Evolutionary conservation across 495 filamentous ascomycete genomes (phyloP), one percentile per base, ranked within the genome.

Genomic region (Hypoxylon fragiforme): DNA sequence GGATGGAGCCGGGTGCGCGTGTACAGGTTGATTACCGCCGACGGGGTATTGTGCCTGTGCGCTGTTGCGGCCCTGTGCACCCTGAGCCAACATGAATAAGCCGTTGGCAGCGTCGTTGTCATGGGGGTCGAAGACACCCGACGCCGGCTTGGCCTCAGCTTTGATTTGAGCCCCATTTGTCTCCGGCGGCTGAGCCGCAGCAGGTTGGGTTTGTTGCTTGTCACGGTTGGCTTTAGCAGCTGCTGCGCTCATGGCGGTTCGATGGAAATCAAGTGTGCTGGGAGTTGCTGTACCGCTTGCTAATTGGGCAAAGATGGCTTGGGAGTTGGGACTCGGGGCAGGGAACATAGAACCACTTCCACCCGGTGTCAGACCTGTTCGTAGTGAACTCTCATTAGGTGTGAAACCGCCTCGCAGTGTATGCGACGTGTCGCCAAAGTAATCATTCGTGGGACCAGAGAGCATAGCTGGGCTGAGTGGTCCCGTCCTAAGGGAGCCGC

Each of bases 261-360:
- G 85, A 59, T 97, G 94, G 62, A 98, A 98, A 61, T 98, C 94
- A 42, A 96, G 75, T 0, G 92, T 95, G 26, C 85, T 85, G 11
- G 94, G 94, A 15, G 94, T 98, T 9, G 91, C 85, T 40, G 86
- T 87, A 44, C 88, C 88, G 69, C 83, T 88, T 54, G 88, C 85
- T 28, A 96, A 76, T 63, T 86, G 82, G 43, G 87, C 85, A 66
- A 91, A 86, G 20, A 96, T 65, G 20, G 88, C 84, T 67, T 90
- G 86, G 0, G 89, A 88, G 67, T 87, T 92, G 13, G 94, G 94
- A 64, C 89, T 92, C 3, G 91, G 89, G 22, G 85, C 88, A 22
- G 92, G 90, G 77, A 98, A 98, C 88, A 98, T 97, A 65, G 92
- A 96, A 52, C 94, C 94, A 64, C 92, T 91, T 34, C 94, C 94